phyloP scores from a whole-genome alignment of 2,329 filamentous ascomycete genomes.

The Colletotrichum nymphaeae region DNA sequence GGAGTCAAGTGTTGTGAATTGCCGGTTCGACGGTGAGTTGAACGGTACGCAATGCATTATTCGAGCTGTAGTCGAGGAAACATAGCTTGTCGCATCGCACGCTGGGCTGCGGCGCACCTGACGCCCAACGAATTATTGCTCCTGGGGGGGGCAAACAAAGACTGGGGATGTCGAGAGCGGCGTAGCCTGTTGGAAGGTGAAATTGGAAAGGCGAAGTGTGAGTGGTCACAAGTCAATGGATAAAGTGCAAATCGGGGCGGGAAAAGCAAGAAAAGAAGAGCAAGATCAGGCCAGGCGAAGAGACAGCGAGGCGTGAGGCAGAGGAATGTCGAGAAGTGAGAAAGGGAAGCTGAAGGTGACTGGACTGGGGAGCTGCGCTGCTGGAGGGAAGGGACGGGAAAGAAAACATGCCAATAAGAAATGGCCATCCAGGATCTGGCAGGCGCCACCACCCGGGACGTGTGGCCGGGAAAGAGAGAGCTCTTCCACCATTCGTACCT shows the following conservation, averaged over 20 bases:
- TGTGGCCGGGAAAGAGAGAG: background rate
- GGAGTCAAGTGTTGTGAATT: background rate
- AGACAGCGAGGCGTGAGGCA: background rate
- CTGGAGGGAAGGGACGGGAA: background rate
- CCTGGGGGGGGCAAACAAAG: background rate
- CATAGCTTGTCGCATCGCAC: constrained; percentile 33
- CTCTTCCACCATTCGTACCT: too few relatives aligned
- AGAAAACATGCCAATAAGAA: background rate
- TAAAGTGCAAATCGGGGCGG: background rate
- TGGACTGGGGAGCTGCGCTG: background rate
- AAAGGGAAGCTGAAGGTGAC: background rate
- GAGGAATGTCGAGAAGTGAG: constrained; percentile 6
- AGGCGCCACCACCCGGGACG: constrained; percentile 6
- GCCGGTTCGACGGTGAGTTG: constrained; percentile 9
- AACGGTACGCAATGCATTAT: constrained; percentile 25
- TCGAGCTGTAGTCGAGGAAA: constrained; percentile 26
- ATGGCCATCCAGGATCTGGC: background rate
- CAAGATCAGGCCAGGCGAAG: constrained; percentile 4
- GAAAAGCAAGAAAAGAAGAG: constrained; percentile 13
- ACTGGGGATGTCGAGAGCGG: background rate
- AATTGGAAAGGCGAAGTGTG: background rate
- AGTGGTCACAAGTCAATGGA: background rate
- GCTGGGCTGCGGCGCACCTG: constrained; percentile 13
- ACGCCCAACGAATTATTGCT: background rate
- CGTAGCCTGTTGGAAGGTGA: background rate